Evolutionary conservation across 148 eudicot species (phyloP), one percentile per base, ranked within the genome.

Genomic region (Limonium bicolor): DNA sequence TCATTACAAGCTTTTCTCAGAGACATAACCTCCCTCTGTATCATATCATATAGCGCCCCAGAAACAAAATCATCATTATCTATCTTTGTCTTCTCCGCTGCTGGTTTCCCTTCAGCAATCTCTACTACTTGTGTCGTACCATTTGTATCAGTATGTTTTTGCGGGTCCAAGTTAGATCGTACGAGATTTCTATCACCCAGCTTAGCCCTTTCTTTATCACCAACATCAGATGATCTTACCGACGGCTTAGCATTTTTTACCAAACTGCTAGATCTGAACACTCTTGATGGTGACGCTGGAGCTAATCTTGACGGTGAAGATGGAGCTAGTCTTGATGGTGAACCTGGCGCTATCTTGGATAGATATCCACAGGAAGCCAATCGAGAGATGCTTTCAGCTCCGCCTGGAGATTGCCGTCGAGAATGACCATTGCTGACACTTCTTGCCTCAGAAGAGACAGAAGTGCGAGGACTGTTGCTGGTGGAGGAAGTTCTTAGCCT

Each of bases 361-460:
- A 60, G 49, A 51, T 53, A 51, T 3, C 94, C 80, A 55, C 74
- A 82, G 27, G 83, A 69, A 20, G 70, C 44, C 50, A 69, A 39
- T 63, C 63, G 69, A 11, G 94, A 69, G 21, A 76, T 53, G 51
- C 54, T 71, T 18, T 79, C 90, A 4, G 50, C 72, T 41, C 85
- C 94, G 13, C 85, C 96, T 28, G 73, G 67, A 27, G 96, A 86
- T 26, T 73, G 94, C 50, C 94, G 86, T 0, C 82, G 67, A 29
- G 69, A 35, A 23, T 49, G 66, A 31, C 82, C 80, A 47, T 61
- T 82, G 62, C 71, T 74, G 37, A 56, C 30, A 43, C 68, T 71
- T 67, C 79, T 66, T 56, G 56, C 69, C 58, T 66, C 69, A 7
- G 78, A 44, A 32, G 52, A 28, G 23, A 62, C 36, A 50, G n/a